Evolutionary conservation across 176 grass and related monocot species (phyloP).

Genomic region (Oryza officinalis): DNA sequence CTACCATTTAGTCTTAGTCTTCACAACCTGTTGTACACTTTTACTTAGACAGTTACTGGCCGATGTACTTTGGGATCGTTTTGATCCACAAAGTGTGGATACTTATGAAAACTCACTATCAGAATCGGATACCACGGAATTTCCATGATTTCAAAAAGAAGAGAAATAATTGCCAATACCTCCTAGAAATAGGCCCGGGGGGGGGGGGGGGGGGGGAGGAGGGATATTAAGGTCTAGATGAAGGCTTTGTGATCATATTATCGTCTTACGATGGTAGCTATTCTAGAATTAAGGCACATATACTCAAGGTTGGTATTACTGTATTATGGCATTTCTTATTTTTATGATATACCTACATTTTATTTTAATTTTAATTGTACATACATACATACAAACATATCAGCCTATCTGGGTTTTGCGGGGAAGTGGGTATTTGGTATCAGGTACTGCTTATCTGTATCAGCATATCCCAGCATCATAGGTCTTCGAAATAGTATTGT

Average conservation of each 20-base stretch:
- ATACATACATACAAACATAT: neutral
- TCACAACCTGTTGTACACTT: constrained; percentile 13
- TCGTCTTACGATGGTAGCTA: neutral
- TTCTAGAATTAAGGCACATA: neutral
- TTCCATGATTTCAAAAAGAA: neutral
- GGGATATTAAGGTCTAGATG: neutral
- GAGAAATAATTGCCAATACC: neutral
- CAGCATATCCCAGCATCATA: neutral
- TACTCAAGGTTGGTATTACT: neutral
- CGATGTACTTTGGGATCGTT: neutral
- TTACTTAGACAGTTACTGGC: neutral
- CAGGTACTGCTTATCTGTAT: neutral
- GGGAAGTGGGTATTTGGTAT: neutral
- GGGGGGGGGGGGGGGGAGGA: neutral
- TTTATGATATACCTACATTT: no score
- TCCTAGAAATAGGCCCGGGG: neutral
- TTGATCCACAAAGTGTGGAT: neutral
- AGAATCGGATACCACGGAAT: neutral
- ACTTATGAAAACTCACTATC: neutral
- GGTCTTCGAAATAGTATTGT: neutral
- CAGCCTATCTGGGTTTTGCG: neutral
- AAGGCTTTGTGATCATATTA: neutral
- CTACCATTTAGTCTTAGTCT: neutral
- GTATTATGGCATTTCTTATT: no score
- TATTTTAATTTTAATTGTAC: no score